Evolutionary conservation across 257 asterid genomes (phyloP), one percentile per base, ranked within the genome.

Genomic region (Fraxinus anomala): DNA sequence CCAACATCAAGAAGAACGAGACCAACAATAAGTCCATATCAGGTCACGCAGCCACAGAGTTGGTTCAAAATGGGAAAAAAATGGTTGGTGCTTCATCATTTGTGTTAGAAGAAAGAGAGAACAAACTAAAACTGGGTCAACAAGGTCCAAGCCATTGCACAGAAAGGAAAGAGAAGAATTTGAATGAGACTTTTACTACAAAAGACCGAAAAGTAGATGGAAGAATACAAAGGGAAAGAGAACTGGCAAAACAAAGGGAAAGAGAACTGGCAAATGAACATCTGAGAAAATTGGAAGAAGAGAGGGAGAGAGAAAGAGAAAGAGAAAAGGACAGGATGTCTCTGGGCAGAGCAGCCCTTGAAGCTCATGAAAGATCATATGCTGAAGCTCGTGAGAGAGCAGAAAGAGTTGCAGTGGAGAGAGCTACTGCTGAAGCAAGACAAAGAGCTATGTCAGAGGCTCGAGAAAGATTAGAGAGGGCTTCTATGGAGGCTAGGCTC

Each of bases 301-400:
- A 95, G 82, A 90, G 91, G 87, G 98, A 91, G 81, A 83, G 99
- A 82, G 96, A 92, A 83, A 95, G 96, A 84, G 98, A 95, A 83
- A 89, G 98, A 86, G 98, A 93, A 80, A 95, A 95, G 88, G 98
- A 95, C 80, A 86, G 96, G 80, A 95, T 90, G 98, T 93, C 92
- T 76, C 89, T 95, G 80, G 92, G 89, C 76, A 89, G 77, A 51
- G 91, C 85, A 26, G 85, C 88, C 68, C 90, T 86, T 76, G 92
- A 89, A 85, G 89, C 89, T 84, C 88, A 83, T 80, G 92, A 88
- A 80, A 92, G 87, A 87, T 85, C 91, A 70, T 86, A 82, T 86
- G 77, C 75, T 81, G 98, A 88, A 76, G 86, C 89, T 80, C 92
- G 88, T 73, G 96, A 84, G 69, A 88, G 88, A 85, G 81, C 91